Evolutionary conservation across 2,329 filamentous ascomycete species (phyloP).

Genomic region (Amesomyces nigricolor): DNA sequence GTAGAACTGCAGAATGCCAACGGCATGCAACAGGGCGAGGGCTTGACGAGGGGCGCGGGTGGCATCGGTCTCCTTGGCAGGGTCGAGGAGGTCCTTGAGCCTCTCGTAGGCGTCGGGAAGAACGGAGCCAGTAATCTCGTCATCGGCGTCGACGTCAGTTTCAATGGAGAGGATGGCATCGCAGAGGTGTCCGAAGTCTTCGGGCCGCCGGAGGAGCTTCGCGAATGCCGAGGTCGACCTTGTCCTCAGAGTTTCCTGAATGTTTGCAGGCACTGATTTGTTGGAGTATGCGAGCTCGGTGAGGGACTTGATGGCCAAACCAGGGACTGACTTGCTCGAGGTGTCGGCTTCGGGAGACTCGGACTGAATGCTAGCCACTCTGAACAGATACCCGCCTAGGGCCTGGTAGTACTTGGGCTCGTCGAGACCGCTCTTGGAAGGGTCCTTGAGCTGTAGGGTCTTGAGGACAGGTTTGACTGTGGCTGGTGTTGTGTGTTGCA

Average conservation of each 20-base stretch:
- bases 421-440: constrained; percentile 29
- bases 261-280: constrained; percentile 46
- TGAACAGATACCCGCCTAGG: constrained; percentile 51
- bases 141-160: constrained; percentile 41
- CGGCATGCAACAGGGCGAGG: constrained; percentile 73
- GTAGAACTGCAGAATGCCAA: constrained; percentile 83
- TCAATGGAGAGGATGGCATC: constrained; percentile 50
- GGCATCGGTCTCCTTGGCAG: constrained; percentile 24
- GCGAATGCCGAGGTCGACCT: constrained; percentile 55
- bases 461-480: constrained; percentile 51
- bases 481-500: constrained; percentile 53
- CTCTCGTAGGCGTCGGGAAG: constrained; percentile 42
- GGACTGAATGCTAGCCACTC: constrained; percentile 39
- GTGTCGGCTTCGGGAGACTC: constrained; percentile 29
- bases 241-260: constrained; percentile 49
- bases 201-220: constrained; percentile 49
- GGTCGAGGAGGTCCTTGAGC: constrained; percentile 48
- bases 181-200: constrained; percentile 50
- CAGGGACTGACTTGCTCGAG: constrained; percentile 34
- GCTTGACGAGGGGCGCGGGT: constrained; percentile 47
- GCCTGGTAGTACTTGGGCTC: constrained; percentile 42
- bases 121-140: constrained; percentile 51
- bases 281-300: constrained; percentile 51
- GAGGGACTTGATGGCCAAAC: constrained; percentile 46
- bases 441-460: constrained; percentile 40